Base-by-base conservation (phyloP, 23 red algal species). In the Porphyridium purpureum region DNA sequence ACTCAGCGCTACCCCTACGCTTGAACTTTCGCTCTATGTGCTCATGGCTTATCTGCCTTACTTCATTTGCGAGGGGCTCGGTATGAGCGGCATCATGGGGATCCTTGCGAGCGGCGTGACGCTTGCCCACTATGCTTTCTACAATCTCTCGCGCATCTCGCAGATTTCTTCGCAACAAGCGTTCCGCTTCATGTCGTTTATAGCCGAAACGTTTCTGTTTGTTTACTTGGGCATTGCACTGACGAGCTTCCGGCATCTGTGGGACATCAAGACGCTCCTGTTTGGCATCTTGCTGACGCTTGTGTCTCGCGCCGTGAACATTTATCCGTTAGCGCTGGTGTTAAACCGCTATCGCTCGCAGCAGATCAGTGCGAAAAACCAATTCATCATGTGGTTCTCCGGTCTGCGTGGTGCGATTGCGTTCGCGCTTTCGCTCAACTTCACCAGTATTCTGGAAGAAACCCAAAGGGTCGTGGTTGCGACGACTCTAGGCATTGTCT, bases 371-470 rank as follows among this genome's bases (percentile, higher is more conserved):
- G 38, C 50, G 30, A 98, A 83, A 28, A 98, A 76, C 29, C 73
- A 86, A 33, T 63, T 98, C 4, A 75, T 98, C 26, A 80, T 98
- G 78, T 98, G 90, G 90, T 98, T 98, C 55, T 86, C 79, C n/a
- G 90, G 90, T 24, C 60, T 98, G 8, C 66, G 90, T 19, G 90
- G 90, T 0, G 90, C 90, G 28, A 85, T 98, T 28, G 90, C 90
- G n/a, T 98, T 83, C 67, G 90, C 90, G 6, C 74, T 98, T 7
- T 98, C 90, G 19, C 64, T 98, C 14, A 86, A 77, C 42, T 73
- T 98, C 29, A 78, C 90, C 7, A 60, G 59, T 23, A 65, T 54
- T 0, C 55, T 71, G 17, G 76, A 82, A 30, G 84, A 93, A 50
- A 81, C 74, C 6, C 51, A 74, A 27, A 62, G 78, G n/a, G 90